These are phyloP conservation scores for Magnusiomyces clavatus DNA, from an alignment of 1,139 yeast genomes.

Conservation along the genomic window DNA sequence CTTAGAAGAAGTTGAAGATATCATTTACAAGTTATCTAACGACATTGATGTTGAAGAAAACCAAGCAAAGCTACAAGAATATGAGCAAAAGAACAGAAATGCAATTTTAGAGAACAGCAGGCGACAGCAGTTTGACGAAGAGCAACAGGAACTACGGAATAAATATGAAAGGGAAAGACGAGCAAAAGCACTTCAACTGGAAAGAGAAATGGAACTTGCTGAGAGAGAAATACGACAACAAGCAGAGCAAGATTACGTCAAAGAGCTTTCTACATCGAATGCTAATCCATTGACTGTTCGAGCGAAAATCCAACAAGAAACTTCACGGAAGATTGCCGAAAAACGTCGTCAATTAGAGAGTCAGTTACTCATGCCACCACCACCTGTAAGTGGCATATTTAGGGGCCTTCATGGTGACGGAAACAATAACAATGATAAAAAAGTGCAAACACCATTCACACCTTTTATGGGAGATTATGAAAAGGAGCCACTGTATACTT, in stretches of 20 bases:
- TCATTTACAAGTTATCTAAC: conserved; percentile 68
- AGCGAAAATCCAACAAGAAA: conserved; percentile 44
- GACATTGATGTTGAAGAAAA: conserved; percentile 65
- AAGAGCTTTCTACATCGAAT: conserved; percentile 46
- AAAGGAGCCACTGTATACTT: conserved; percentile 37
- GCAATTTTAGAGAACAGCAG: conserved; percentile 70
- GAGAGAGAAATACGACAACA: conserved; percentile 38
- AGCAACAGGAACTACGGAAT: conserved; percentile 57
- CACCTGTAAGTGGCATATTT: not conserved
- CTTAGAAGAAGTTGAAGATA: conserved; percentile 74
- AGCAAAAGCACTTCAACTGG: conserved; percentile 30
- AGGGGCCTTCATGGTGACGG: conserved; percentile 25
- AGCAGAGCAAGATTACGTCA: conserved; percentile 61
- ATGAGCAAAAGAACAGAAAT: conserved; percentile 69
- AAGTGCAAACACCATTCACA: conserved; percentile 60
- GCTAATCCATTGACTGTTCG: conserved; percentile 45
- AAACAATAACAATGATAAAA: conserved; percentile 25
- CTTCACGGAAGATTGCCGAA: conserved; percentile 45
- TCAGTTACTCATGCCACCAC: conserved; percentile 31
- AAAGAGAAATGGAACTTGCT: conserved; percentile 30
- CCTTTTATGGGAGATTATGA: conserved; percentile 92
- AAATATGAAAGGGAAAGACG: conserved; percentile 61
- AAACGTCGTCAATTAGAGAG: conserved; percentile 58
- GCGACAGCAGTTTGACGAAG: conserved; percentile 59
- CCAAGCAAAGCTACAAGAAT: conserved; percentile 57